A percentile compares a stretch with the other conserved stretches of the same genome.
Conservation (phyloP, 306 rosid genomes). For the Erythrophleum fordii region DNA sequence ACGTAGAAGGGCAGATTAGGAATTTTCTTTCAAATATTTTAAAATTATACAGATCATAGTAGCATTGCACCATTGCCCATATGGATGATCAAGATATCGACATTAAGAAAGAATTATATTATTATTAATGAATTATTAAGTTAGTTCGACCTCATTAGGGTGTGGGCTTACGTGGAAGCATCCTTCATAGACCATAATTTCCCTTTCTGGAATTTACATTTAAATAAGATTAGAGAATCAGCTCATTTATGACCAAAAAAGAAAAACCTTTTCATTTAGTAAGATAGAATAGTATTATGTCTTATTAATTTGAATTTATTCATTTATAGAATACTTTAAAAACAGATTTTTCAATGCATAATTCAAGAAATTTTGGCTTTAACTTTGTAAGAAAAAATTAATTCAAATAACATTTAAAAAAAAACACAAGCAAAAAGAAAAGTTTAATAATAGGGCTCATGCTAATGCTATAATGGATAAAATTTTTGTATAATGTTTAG, state of each 20-base stretch:
- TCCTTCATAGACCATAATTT: neutral
- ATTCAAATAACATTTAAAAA: too few species aligned
- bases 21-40: neutral
- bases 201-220: neutral
- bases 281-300: neutral
- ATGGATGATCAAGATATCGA: constrained; percentile 1
- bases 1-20: neutral
- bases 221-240: neutral
- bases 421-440: too few species aligned
- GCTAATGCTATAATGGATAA: too few species aligned
- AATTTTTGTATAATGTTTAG: too few species aligned
- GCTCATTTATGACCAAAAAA: neutral
- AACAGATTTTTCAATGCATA: too few species aligned
- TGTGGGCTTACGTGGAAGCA: constrained; percentile 38
- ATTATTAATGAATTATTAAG: neutral
- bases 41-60: neutral
- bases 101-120: constrained; percentile 16
- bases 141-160: neutral
- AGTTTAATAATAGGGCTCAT: too few species aligned
- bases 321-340: too few species aligned
- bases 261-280: neutral
- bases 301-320: neutral
- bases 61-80: neutral
- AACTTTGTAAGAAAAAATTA: too few species aligned
- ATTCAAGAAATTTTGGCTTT: too few species aligned